A percentile compares a stretch with the other conserved stretches of the same genome.
Evolutionary conservation across 23 red algal genomes (phyloP).

Genomic region (Agarophyton chilense): DNA sequence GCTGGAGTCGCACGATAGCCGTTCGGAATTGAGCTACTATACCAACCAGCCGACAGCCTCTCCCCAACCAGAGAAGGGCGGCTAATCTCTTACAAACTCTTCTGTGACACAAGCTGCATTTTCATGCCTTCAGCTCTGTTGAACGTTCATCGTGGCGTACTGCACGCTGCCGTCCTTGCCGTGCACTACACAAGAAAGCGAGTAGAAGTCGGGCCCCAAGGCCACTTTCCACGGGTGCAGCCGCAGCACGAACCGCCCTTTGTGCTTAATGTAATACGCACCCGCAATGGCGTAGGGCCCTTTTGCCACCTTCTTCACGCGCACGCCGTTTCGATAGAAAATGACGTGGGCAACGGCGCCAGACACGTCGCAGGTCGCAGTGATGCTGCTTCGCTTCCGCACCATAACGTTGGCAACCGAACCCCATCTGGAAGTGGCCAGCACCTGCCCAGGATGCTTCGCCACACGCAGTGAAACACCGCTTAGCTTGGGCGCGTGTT

Average conservation of each 20-base stretch:
- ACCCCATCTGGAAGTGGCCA: background rate
- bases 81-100: too few species aligned
- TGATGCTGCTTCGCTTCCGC: background rate
- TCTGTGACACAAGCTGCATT: too few species aligned
- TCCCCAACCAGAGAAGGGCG: too few species aligned
- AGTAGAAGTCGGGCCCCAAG: background rate
- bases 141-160: slow-evolving; percentile 13
- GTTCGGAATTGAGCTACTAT: too few species aligned
- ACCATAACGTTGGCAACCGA: background rate
- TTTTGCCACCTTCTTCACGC: background rate
- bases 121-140: background rate
- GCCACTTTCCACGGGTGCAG: background rate
- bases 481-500: background rate
- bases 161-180: slow-evolving; percentile 29
- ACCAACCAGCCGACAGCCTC: too few species aligned
- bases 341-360: background rate
- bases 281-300: slow-evolving; percentile 21
- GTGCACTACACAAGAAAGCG: slow-evolving; percentile 19
- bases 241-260: background rate
- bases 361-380: slow-evolving; percentile 28
- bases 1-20: too few species aligned
- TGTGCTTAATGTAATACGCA: background rate
- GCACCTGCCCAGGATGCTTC: background rate
- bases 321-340: slow-evolving; percentile 19
- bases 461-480: background rate